Evolutionary conservation across 108 stramenopile genomes (phyloP).

Genomic region (Conticribra guillardii): DNA sequence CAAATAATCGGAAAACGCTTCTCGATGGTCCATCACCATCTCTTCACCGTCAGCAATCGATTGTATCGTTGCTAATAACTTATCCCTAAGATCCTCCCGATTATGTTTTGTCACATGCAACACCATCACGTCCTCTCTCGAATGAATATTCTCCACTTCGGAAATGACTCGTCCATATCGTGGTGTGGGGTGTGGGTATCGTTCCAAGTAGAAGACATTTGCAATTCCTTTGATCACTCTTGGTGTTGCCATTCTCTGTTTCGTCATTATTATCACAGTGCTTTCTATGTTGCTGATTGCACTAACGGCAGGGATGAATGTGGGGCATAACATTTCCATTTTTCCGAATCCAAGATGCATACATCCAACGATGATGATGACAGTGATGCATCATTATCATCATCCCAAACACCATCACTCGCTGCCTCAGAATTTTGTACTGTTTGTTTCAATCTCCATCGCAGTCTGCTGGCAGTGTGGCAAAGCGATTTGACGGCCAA

Average conservation of each 20-base stretch:
- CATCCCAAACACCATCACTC: too few relatives aligned
- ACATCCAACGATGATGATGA: too few relatives aligned
- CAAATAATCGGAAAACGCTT: not conserved
- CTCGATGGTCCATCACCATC: not conserved
- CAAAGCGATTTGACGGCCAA: not conserved
- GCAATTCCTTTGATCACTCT: not conserved
- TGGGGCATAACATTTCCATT: slow-evolving; percentile 15
- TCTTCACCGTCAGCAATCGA: not conserved
- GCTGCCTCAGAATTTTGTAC: not conserved
- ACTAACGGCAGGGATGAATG: slow-evolving; percentile 1
- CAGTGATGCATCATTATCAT: too few relatives aligned
- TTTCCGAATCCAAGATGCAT: slow-evolving; percentile 6
- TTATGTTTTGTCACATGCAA: slow-evolving; percentile 16
- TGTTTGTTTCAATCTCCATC: not conserved
- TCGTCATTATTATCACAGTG: too few relatives aligned
- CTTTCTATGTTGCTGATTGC: not conserved
- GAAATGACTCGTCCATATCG: slow-evolving; percentile 18
- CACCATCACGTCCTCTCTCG: slow-evolving; percentile 9
- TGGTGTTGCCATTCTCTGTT: too few relatives aligned
- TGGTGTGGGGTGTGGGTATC: slow-evolving; percentile 9
- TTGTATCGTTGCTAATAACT: not conserved
- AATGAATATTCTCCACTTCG: slow-evolving; percentile 7
- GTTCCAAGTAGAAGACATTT: not conserved
- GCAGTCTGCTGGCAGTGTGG: not conserved
- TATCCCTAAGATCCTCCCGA: slow-evolving; percentile 4